Evolutionary conservation across 192 early-diverging fungal genomes (phyloP).

Genomic region (Lunasporangiospora selenospora): DNA sequence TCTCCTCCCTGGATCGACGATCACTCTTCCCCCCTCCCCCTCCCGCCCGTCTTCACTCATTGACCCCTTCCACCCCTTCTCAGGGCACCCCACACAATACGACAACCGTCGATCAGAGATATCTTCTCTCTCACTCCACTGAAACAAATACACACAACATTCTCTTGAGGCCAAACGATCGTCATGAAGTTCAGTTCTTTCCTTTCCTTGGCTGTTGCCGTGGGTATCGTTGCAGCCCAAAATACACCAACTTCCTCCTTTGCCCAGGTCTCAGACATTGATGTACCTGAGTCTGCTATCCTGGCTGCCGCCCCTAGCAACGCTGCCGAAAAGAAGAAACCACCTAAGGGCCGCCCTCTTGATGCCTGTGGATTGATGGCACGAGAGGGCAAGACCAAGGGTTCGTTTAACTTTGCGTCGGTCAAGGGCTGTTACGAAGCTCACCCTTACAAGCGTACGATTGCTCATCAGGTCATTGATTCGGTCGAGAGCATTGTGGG

Average conservation of each 20-base stretch:
- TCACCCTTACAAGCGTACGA: constrained; percentile 25
- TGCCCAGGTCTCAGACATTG: too few relatives aligned
- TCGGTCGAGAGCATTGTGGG: constrained; percentile 38
- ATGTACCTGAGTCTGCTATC: too few relatives aligned
- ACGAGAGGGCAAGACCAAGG: constrained; percentile 15
- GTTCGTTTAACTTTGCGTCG: constrained; percentile 13
- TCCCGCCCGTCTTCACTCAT: not conserved
- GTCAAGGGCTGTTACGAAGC: constrained; percentile 35
- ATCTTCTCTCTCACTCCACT: too few relatives aligned
- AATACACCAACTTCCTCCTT: too few relatives aligned
- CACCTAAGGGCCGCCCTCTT: too few relatives aligned
- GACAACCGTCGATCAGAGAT: too few relatives aligned
- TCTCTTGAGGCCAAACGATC: too few relatives aligned
- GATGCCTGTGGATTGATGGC: too few relatives aligned
- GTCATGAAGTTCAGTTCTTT: constrained; percentile 45
- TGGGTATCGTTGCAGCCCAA: constrained; percentile 28
- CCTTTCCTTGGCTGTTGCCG: constrained; percentile 30
- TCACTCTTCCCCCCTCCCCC: constrained; percentile 1
- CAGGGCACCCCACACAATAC: too few relatives aligned
- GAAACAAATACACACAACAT: too few relatives aligned
- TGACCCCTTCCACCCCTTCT: constrained; percentile 43
- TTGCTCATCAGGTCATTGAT: constrained; percentile 23
- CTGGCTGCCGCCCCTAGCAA: too few relatives aligned
- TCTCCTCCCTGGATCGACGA: constrained; percentile 3
- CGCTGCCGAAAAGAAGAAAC: too few relatives aligned